These are phyloP conservation scores for Pichia membranifaciens DNA, from an alignment of 805 yeast genomes.

Conservation along the genomic window DNA sequence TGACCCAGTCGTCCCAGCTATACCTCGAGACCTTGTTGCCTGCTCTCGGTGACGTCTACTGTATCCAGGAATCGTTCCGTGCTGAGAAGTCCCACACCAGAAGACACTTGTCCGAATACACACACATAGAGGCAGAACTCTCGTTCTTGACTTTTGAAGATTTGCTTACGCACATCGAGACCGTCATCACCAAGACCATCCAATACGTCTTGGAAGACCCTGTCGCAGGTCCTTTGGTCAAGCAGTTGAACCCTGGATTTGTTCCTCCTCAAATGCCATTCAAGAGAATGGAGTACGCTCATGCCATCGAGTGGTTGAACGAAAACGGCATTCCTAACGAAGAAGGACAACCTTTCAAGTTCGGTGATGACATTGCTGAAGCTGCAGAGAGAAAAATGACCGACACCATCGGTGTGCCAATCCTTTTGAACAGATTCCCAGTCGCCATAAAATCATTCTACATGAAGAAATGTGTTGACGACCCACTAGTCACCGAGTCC, in stretches of 20 bases:
- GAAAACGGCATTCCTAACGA: conserved; percentile 93
- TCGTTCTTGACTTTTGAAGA: conserved; percentile 86
- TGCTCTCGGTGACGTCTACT: conserved; percentile 92
- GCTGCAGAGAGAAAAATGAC: conserved; percentile 99
- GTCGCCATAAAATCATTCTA: conserved; percentile 95
- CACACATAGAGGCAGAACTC: conserved; percentile 94
- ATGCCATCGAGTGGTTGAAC: conserved; percentile 94
- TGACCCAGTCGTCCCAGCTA: conserved; percentile 95
- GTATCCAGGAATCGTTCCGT: conserved; percentile 97
- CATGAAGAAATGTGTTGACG: conserved; percentile 90
- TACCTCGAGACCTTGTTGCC: conserved; percentile 96
- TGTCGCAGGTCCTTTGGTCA: conserved; percentile 80
- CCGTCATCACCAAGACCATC: conserved; percentile 60
- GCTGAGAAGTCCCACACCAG: conserved; percentile 99
- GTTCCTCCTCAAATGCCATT: conserved; percentile 80
- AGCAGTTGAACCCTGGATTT: conserved; percentile 90
- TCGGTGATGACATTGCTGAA: conserved; percentile 99
- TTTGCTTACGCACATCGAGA: conserved; percentile 78
- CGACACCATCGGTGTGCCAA: conserved; percentile 88
- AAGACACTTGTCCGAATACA: conserved; percentile 94
- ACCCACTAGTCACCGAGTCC: conserved; percentile 92
- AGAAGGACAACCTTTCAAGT: conserved; percentile 86
- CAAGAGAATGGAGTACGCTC: conserved; percentile 82
- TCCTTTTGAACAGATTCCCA: conserved; percentile 90
- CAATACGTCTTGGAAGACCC: conserved; percentile 83